Conservation (phyloP, 2,329 filamentous ascomycete genomes). For the Alternaria solani region DNA sequence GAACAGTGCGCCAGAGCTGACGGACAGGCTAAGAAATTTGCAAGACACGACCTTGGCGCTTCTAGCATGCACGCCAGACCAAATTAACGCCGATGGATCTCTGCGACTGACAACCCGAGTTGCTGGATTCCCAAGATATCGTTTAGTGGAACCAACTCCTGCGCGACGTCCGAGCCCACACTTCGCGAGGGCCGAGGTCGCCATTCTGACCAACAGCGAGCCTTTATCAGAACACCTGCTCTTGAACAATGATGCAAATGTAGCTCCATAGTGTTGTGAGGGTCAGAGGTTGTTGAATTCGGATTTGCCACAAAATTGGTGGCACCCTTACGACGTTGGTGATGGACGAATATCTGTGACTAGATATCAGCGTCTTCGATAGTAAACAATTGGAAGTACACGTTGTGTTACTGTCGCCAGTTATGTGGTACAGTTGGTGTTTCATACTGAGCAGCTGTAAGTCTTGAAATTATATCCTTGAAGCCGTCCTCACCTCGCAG, state of each 20-base stretch:
- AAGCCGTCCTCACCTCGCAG: not conserved
- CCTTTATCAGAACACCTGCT: not conserved
- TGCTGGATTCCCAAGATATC: not conserved
- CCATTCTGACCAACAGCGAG: not conserved
- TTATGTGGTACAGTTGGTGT: not conserved
- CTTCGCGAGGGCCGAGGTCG: not conserved
- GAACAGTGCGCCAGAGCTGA: slow-evolving; percentile 2
- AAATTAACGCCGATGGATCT: not conserved
- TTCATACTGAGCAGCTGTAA: not conserved
- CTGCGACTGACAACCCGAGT: not conserved
- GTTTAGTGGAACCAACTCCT: not conserved
- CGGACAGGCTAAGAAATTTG: not conserved
- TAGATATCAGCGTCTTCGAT: not conserved
- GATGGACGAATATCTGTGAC: not conserved
- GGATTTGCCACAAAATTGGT: not conserved
- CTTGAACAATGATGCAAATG: not conserved
- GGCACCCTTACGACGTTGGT: not conserved
- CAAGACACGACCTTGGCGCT: not conserved
- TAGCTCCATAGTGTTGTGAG: not conserved
- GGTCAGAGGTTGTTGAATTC: not conserved
- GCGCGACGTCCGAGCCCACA: not conserved
- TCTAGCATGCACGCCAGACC: not conserved
- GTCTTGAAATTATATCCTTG: not conserved
- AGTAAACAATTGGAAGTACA: no score
- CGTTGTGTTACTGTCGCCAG: no score